Base-by-base conservation (phyloP, 2,329 filamentous ascomycete genomes). In the Calonectria multiphialidica region DNA sequence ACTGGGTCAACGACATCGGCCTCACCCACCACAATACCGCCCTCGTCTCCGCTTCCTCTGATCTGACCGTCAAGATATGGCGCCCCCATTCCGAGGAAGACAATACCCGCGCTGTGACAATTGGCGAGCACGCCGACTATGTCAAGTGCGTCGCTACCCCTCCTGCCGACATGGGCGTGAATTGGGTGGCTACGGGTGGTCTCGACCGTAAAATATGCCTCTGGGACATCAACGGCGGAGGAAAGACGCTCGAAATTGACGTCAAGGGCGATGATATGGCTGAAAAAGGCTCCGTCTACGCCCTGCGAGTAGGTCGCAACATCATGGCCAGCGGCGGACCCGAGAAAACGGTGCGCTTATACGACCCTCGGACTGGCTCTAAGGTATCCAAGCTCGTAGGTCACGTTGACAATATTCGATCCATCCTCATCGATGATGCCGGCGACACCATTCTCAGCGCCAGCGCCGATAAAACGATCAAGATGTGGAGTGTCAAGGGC, bases 311-410 rank as follows among this genome's bases (percentile, higher is more conserved):
- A 1, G 94, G 93, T 57, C 92, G 93, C 63, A 94, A 90, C 72
- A 91, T 99, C 68, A 88, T 99, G 66, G 97, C 96, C 37, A 97
- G 95, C 80, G 97, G 97, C 70, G 97, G 97, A 0, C 97, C 97
- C 0, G 97, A 99, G 85, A 97, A 95, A 80, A 95, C 95, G 50
- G 94, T 98, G 40, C 91, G 97, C 66, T 87, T 99, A 16, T 98
- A 97, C 94, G 97, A 99, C 83, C 91, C 95, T 59, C 92, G 93
- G 78, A 93, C 95, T 12, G 96, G 96, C 69, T 95, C 97, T 85
- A 91, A 94, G 74, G 93, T 98, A 71, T 98, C 96, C 75, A 98
- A 98, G 83, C 96, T 99, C 76, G 95, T 98, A 25, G 97, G 97
- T 6, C 97, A 99, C 82, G 97, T 96, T 23, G 96, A 98, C 87